Evolutionary conservation across 2,329 filamentous ascomycete genomes (phyloP).

Genomic region (Paracorniculantispora psalliotae): DNA sequence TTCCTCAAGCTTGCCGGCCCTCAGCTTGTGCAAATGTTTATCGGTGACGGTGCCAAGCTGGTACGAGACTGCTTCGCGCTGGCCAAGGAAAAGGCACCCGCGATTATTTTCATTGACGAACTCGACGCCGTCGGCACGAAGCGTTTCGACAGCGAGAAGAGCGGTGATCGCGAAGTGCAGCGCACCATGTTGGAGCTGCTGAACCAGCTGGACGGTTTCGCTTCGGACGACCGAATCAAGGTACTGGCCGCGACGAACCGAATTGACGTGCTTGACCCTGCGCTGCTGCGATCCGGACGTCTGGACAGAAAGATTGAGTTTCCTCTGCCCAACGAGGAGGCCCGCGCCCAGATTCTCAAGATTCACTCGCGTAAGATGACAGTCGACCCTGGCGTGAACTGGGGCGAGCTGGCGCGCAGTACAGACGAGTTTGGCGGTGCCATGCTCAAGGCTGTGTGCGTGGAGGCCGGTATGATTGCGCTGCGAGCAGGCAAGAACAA

Average conservation of each 20-base stretch:
- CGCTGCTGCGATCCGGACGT: slow-evolving; percentile 83
- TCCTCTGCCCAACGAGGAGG: slow-evolving; percentile 95
- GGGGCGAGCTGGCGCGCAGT: slow-evolving; percentile 89
- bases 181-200: slow-evolving; percentile 98
- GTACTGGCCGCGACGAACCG: slow-evolving; percentile 92
- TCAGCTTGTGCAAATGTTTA: slow-evolving; percentile 99
- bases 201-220: slow-evolving; percentile 97
- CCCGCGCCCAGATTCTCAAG: slow-evolving; percentile 90
- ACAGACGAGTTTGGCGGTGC: slow-evolving; percentile 98
- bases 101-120: slow-evolving; percentile 99
- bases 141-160: slow-evolving; percentile 98
- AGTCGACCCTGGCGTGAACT: slow-evolving; percentile 88
- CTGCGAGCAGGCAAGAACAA: slow-evolving; percentile 90
- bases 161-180: slow-evolving; percentile 94
- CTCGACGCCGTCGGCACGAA: slow-evolving; percentile 97
- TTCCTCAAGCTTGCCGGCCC: slow-evolving; percentile 98
- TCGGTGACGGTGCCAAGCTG: slow-evolving; percentile 95
- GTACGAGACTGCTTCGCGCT: slow-evolving; percentile 96
- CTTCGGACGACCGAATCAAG: slow-evolving; percentile 94
- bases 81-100: slow-evolving; percentile 96
- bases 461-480: slow-evolving; percentile 99
- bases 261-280: slow-evolving; percentile 89
- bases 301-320: slow-evolving; percentile 98
- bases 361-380: slow-evolving; percentile 99
- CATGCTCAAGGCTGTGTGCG: slow-evolving; percentile 96